Evolutionary conservation across 495 filamentous ascomycete species (phyloP), one percentile per base, ranked within the genome.

Genomic region (Mytilinidion resinicola): DNA sequence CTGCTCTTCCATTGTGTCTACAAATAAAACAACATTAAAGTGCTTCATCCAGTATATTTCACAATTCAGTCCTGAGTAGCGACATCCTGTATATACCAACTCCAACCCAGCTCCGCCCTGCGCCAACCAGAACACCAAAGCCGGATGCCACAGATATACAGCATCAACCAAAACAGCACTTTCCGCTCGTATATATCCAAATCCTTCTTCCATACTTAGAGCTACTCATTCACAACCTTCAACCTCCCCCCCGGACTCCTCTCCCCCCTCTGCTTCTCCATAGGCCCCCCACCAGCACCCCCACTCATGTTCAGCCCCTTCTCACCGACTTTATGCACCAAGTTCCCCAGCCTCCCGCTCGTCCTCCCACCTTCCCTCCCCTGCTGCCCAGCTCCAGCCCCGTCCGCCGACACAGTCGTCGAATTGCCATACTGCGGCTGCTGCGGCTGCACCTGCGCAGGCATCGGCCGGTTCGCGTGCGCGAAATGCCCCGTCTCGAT

Each of bases 151-250:
- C 25, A 30, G 25, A 3, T 30, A 30, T 30, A 30, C 6, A 6
- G 25, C 25, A 30, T 30, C 25, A 30, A 30, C 25, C 25, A 30
- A 30, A 3, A 3, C 25, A 30, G 6, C 25, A 6, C 25, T 6
- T 30, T 30, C 25, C 25, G 6, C 25, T 30, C 25, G 6, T 30
- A 30, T 30, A 6, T 30, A 30, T 6, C 25, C 25, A 30, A 30
- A 2, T 30, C 25, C 25, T 30, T 6, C 41, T 43, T 8, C 14
- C 17, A 43, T 8, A 43, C 41, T n/a, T n/a, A 51, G 1, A 33
- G 47, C 44, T 51, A 59, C 60, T 59, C 60, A 33, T 64, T 59
- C 17, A 64, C 57, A 47, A 60, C 53, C 56, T 37, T 38, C 46
- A 60, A 53, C 36, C 41, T 51, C 37, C 59, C 59, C 36, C 36